These are phyloP conservation scores for Dactylorhiza incarnata DNA, from an alignment of 106 monocot genomes.

Conservation along the genomic window DNA sequence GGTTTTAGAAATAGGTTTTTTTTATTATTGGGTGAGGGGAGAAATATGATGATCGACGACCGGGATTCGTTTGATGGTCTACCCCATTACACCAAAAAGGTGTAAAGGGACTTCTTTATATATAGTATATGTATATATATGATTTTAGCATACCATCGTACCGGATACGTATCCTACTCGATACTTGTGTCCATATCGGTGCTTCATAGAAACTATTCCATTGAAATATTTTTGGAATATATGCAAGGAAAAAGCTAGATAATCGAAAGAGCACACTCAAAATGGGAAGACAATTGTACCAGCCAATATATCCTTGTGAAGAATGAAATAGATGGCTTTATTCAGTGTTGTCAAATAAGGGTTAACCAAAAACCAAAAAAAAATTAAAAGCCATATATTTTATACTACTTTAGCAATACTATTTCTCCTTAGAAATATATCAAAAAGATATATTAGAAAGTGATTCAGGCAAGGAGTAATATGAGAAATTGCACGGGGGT, in stretches of 20 bases:
- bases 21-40: no score
- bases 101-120: no score
- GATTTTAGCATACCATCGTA: no score
- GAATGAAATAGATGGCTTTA: neutral
- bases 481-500: neutral
- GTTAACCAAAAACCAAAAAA: neutral
- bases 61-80: no score
- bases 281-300: neutral
- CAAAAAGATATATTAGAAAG: neutral
- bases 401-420: neutral
- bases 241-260: neutral
- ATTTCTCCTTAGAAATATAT: neutral
- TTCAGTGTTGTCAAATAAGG: neutral
- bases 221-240: neutral
- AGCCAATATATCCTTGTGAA: neutral
- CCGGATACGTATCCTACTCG: no score
- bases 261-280: neutral
- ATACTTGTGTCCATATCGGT: no score
- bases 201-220: no score
- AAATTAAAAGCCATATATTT: neutral
- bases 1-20: no score
- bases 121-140: no score
- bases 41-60: no score
- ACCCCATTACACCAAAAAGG: no score
- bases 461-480: neutral